Percentiles rank a stretch among this genome's conserved stretches.
Evolutionary conservation across 179 eudicot genomes (phyloP).

Genomic region (Sideroxylon spinosum): DNA sequence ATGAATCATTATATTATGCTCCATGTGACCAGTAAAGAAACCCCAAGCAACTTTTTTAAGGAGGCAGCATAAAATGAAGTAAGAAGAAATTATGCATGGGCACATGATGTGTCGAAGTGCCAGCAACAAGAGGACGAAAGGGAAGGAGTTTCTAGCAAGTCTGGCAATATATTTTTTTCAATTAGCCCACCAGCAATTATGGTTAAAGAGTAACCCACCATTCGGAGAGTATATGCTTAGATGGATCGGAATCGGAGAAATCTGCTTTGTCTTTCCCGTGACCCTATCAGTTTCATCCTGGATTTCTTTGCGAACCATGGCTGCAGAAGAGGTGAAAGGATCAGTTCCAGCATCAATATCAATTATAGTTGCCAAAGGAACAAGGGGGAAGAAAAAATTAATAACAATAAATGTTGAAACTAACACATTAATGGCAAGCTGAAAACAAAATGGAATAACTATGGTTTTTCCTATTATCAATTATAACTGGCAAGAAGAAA

Average conservation of each 20-base stretch:
- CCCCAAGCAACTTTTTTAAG: not conserved
- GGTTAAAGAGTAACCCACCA: slow-evolving; percentile 36
- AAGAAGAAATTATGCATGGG: not conserved
- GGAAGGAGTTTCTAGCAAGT: not conserved
- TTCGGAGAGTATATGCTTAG: slow-evolving; percentile 78
- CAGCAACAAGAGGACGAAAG: not conserved
- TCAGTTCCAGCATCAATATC: slow-evolving; percentile 8
- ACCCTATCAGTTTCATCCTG: slow-evolving; percentile 81
- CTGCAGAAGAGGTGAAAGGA: slow-evolving; percentile 28
- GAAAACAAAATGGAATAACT: not conserved
- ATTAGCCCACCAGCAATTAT: not conserved
- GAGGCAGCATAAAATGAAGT: not conserved
- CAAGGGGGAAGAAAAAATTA: not conserved
- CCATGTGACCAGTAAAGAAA: not conserved
- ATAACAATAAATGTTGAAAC: not conserved
- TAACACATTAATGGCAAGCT: not conserved
- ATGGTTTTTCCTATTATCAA: not conserved
- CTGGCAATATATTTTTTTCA: not conserved
- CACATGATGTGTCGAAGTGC: not conserved
- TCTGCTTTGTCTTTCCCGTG: slow-evolving; percentile 69
- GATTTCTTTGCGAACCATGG: slow-evolving; percentile 71
- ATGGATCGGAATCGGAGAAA: slow-evolving; percentile 83
- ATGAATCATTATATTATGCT: not conserved
- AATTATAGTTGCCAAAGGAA: not conserved
- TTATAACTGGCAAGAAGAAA: not conserved